Conservation (phyloP, 1,139 yeast genomes). For the Kodamaea ohmeri region DNA sequence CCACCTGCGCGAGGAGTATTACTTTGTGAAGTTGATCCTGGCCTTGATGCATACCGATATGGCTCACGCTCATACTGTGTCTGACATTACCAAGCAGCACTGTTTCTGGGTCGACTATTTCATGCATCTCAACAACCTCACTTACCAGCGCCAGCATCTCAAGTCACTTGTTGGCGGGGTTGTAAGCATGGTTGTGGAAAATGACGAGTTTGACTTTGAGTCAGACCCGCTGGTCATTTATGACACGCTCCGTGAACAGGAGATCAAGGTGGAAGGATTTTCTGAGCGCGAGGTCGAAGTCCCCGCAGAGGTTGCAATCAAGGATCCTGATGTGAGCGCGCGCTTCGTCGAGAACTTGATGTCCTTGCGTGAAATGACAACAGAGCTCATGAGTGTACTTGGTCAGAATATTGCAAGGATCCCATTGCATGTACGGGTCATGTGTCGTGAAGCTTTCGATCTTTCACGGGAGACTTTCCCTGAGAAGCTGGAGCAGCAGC, state of each 20-base stretch:
- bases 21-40: constrained; percentile 60
- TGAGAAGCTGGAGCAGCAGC: constrained; percentile 49
- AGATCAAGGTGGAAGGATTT: constrained; percentile 44
- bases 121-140: constrained; percentile 53
- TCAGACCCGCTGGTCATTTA: constrained; percentile 76
- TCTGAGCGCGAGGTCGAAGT: constrained; percentile 29
- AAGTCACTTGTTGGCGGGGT: constrained; percentile 53
- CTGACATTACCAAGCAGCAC: constrained; percentile 34
- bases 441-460: constrained; percentile 34
- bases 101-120: constrained; percentile 53
- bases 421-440: constrained; percentile 60
- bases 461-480: constrained; percentile 47
- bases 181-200: constrained; percentile 46
- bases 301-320: constrained; percentile 70
- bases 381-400: constrained; percentile 50
- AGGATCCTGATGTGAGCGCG: constrained; percentile 66
- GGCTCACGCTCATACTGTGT: constrained; percentile 25
- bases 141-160: constrained; percentile 58
- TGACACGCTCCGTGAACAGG: constrained; percentile 44
- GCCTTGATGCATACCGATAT: constrained; percentile 50
- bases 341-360: constrained; percentile 74
- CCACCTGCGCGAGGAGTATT: constrained; percentile 70
- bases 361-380: constrained; percentile 66
- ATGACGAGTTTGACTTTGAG: constrained; percentile 65
- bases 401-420: constrained; percentile 40